A percentile compares a stretch with the other conserved stretches of the same genome.
Evolutionary conservation across 257 asterid species (phyloP).

Genomic region (Solanum clarkiae): DNA sequence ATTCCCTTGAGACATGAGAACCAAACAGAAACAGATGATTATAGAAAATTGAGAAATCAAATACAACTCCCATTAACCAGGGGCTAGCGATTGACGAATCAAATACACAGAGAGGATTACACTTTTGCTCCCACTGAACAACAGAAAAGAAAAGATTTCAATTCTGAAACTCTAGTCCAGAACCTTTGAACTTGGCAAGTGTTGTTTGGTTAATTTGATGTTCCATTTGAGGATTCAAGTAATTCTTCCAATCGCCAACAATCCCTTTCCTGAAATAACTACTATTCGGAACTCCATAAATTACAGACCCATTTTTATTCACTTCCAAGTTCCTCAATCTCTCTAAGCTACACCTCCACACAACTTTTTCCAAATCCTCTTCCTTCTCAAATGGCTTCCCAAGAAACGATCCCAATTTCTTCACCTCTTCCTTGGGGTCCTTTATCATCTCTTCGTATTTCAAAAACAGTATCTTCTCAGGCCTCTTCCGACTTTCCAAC

Average conservation of each 20-base stretch:
- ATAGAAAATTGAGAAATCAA: not conserved
- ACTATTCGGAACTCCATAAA: slow-evolving; percentile 13
- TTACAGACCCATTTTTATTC: slow-evolving; percentile 14
- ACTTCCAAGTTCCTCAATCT: slow-evolving; percentile 28
- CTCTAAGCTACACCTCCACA: slow-evolving; percentile 26
- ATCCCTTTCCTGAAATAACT: slow-evolving; percentile 21
- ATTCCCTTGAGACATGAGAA: no score
- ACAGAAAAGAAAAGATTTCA: not conserved
- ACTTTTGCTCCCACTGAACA: not conserved
- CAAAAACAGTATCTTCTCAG: slow-evolving; percentile 18
- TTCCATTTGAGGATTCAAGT: slow-evolving; percentile 21
- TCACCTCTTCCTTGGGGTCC: slow-evolving; percentile 14
- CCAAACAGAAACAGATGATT: not conserved
- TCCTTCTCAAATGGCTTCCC: slow-evolving; percentile 14
- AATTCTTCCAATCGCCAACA: slow-evolving; percentile 27
- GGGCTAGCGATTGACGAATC: no score
- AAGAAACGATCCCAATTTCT: slow-evolving; percentile 17
- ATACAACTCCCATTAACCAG: not conserved
- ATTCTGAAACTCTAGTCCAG: slow-evolving; percentile 12
- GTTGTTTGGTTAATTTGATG: slow-evolving; percentile 5
- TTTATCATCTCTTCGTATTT: slow-evolving; percentile 20
- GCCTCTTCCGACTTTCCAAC: slow-evolving; percentile 10
- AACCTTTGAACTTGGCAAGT: slow-evolving; percentile 4
- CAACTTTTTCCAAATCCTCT: slow-evolving; percentile 7
- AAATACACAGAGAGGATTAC: not conserved